Percentiles rank a stretch among this genome's conserved stretches.
These are phyloP conservation scores for Pascua guehoae DNA, from an alignment of 1,284 basidiomycete species.

Conservation along the genomic window DNA sequence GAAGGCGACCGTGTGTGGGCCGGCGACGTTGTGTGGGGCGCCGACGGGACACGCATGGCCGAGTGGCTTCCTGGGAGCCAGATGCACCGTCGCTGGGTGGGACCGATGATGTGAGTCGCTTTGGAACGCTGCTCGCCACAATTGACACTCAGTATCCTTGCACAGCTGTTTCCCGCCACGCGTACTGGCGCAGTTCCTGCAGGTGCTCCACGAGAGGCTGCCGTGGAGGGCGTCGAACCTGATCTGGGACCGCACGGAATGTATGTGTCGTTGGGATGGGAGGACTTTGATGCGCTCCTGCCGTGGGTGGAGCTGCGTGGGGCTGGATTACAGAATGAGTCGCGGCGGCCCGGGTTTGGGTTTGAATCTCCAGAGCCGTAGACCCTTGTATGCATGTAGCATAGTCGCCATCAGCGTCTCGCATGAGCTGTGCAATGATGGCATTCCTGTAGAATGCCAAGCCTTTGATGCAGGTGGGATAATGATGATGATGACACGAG, in stretches of 20 bases:
- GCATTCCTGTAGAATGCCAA: too few species aligned
- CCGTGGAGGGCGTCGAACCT: constrained; percentile 30
- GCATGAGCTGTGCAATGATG: too few species aligned
- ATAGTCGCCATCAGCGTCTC: too few species aligned
- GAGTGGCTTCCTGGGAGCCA: constrained; percentile 29
- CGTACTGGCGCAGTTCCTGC: constrained; percentile 22
- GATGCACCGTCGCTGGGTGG: constrained; percentile 38
- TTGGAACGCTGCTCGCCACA: neutral
- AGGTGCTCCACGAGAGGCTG: constrained; percentile 15
- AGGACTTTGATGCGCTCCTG: constrained; percentile 38
- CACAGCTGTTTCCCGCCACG: constrained; percentile 36
- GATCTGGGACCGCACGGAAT: constrained; percentile 43
- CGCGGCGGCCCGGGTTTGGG: constrained; percentile 32
- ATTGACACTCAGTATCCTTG: constrained; percentile 32
- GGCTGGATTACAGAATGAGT: constrained; percentile 27
- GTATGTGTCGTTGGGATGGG: constrained; percentile 44
- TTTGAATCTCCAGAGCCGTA: constrained; percentile 19
- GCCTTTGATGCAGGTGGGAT: too few species aligned
- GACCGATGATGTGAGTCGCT: constrained; percentile 42
- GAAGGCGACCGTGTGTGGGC: constrained; percentile 26
- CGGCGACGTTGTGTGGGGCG: constrained; percentile 12
- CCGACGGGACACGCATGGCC: constrained; percentile 25
- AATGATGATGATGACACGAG: too few species aligned
- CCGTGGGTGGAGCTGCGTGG: constrained; percentile 40
- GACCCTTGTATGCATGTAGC: too few species aligned